Conservation (phyloP, 2,329 filamentous ascomycete species). For the Colletotrichum tropicicola region DNA sequence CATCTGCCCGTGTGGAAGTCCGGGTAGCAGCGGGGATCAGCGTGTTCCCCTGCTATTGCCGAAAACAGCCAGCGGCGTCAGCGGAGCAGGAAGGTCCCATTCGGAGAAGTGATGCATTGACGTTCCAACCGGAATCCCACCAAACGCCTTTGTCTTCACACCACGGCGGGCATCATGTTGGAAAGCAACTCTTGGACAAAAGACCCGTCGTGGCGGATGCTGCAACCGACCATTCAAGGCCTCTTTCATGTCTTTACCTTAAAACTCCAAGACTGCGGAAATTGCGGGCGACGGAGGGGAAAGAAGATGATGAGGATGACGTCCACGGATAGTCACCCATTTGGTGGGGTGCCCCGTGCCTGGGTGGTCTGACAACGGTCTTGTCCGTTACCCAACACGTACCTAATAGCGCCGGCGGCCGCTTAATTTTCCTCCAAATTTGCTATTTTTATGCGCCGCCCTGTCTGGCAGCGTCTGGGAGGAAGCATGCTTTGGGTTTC, state of each 20-base stretch:
- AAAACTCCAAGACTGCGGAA: neutral
- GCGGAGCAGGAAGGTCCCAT: conserved; percentile 13
- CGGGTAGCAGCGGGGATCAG: conserved; percentile 22
- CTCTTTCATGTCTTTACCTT: no score
- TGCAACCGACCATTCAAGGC: no score
- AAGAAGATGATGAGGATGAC: conserved; percentile 6
- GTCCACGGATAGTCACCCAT: conserved; percentile 1
- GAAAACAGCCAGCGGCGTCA: conserved; percentile 5
- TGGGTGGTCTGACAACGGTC: conserved; percentile 22
- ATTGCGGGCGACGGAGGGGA: neutral
- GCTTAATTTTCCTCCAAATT: neutral
- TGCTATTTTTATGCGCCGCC: conserved; percentile 21
- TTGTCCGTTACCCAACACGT: conserved; percentile 9
- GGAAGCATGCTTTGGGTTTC: no score
- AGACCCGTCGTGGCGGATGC: no score
- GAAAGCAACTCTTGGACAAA: no score
- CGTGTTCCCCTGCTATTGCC: conserved; percentile 8
- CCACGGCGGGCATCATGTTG: no score
- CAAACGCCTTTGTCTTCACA: neutral
- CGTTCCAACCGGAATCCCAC: conserved; percentile 3
- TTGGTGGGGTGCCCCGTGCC: conserved; percentile 12
- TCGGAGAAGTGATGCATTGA: conserved; percentile 1
- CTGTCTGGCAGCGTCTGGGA: neutral
- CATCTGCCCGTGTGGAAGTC: neutral
- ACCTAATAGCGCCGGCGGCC: conserved; percentile 5